phyloP scores from a whole-genome alignment of 2,329 filamentous ascomycete species.

The Stagonosporopsis rhizophila region DNA sequence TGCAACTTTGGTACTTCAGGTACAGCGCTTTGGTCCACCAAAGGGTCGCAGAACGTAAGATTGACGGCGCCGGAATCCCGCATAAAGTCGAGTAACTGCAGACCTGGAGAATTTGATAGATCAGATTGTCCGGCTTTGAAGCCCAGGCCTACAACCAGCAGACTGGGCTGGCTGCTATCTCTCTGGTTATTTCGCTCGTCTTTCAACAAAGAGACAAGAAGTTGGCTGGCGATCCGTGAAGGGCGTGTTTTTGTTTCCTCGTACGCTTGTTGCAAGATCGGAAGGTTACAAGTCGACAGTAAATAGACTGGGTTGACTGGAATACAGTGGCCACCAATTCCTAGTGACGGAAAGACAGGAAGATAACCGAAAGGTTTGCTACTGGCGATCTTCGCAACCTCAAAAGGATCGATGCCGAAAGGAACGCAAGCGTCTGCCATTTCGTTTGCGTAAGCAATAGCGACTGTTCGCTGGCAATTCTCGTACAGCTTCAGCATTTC shows the following conservation, averaged over 20 bases:
- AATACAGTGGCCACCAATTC: slow-evolving; percentile 65
- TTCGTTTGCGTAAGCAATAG: slow-evolving; percentile 63
- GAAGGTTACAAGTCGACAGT: slow-evolving; percentile 57
- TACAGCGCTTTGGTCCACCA: slow-evolving; percentile 53
- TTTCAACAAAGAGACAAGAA: background rate
- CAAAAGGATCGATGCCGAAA: slow-evolving; percentile 58
- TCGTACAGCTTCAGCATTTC: slow-evolving; percentile 67
- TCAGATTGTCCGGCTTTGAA: slow-evolving; percentile 61
- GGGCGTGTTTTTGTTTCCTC: background rate
- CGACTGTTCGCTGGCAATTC: slow-evolving; percentile 64
- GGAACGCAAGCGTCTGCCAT: slow-evolving; percentile 61
- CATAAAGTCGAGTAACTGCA: background rate
- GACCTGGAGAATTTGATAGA: slow-evolving; percentile 57
- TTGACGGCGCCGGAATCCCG: slow-evolving; percentile 46
- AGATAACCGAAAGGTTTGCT: slow-evolving; percentile 56
- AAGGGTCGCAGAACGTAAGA: slow-evolving; percentile 56
- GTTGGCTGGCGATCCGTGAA: background rate
- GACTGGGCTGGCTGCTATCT: background rate
- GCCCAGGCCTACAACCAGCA: slow-evolving; percentile 57
- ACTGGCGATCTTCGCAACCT: slow-evolving; percentile 58
- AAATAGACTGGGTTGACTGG: slow-evolving; percentile 64
- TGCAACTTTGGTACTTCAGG: slow-evolving; percentile 38
- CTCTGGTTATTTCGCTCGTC: background rate
- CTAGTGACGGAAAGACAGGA: slow-evolving; percentile 57
- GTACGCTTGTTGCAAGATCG: slow-evolving; percentile 53